Evolutionary conservation across 116 monocot genomes (phyloP), one percentile per base, ranked within the genome.

Genomic region (Phalaenopsis hybrid): DNA sequence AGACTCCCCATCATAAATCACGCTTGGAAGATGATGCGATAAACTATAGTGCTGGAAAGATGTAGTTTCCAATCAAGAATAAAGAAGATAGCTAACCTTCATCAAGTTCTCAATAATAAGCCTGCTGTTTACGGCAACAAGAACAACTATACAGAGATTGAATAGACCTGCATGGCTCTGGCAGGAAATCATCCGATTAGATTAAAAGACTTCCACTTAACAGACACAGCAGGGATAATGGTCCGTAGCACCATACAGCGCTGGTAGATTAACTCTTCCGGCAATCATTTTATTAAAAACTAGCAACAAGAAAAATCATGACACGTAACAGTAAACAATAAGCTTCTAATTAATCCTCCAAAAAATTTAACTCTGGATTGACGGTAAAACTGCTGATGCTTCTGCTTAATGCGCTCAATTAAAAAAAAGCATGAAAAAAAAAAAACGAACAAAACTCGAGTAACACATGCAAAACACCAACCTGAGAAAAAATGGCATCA

Each of bases 81-180:
- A 21, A 75, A 75, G 43, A 17, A 75, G 8, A 20, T 73, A 46
- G 15, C 78, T 79, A 82, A 98, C 99, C 99, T 99, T 99, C 99
- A 99, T 99, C 68, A 99, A 74, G 85, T 99, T 99, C 87, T 99
- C 99, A 76, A 99, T 99, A 43, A 99, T 99, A 73, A 99, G 93
- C 82, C 99, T 88, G 88, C 99, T 88, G 78, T 99, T 99, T 16
- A 95, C 95, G 44, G 98, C 98, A 92, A 98, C 84, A 76, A 95
- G 93, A n/a, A 99, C 93, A 3, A 99, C 99, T 86, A 95, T 93
- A 78, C 99, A 99, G 10, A 99, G 95, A 82, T 99, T 99, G 84
- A 99, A 87, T 13, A 99, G 91, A 68, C 99, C 99, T 83, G 93
- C 99, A 89, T 99, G 99, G 81, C 99, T 99, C 99, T 99, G 88